These are phyloP conservation scores for Marasmius sp. DNA, from an alignment of 1,284 basidiomycete genomes.

Conservation along the genomic window DNA sequence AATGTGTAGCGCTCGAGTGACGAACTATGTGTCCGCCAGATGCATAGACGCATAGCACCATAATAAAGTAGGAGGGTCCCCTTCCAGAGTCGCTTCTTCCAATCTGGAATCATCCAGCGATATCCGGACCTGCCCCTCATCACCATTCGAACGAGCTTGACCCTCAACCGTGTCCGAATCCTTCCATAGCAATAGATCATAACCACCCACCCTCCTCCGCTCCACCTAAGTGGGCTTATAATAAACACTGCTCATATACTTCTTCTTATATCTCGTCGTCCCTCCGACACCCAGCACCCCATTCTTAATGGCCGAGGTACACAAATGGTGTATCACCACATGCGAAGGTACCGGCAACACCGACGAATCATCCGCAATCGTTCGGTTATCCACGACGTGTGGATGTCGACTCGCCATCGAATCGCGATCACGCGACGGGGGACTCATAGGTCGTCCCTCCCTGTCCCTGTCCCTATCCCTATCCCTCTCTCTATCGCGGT, in stretches of 20 bases:
- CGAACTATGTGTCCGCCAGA: too few relatives aligned
- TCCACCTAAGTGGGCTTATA: conserved; percentile 46
- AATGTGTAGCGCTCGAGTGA: too few relatives aligned
- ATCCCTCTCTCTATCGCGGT: too few relatives aligned
- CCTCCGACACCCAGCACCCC: conserved; percentile 93
- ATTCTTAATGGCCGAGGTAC: conserved; percentile 93
- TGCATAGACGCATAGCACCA: too few relatives aligned
- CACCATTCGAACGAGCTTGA: too few relatives aligned
- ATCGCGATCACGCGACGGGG: background rate
- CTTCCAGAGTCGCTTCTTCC: too few relatives aligned
- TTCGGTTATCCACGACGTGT: background rate
- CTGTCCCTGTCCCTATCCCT: background rate
- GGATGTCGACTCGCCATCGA: background rate
- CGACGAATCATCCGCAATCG: conserved; percentile 83
- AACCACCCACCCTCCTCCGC: background rate
- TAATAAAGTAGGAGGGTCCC: too few relatives aligned
- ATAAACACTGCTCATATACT: conserved; percentile 65
- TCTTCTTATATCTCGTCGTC: conserved; percentile 91
- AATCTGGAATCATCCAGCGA: too few relatives aligned
- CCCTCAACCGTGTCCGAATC: too few relatives aligned
- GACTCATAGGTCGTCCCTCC: background rate
- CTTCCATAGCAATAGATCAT: too few relatives aligned
- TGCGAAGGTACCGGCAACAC: conserved; percentile 94
- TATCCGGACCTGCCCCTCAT: too few relatives aligned
- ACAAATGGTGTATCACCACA: conserved; percentile 93